Evolutionary conservation across 116 monocot genomes (phyloP), one percentile per base, ranked within the genome.

Genomic region (Dioscorea cayenensis): DNA sequence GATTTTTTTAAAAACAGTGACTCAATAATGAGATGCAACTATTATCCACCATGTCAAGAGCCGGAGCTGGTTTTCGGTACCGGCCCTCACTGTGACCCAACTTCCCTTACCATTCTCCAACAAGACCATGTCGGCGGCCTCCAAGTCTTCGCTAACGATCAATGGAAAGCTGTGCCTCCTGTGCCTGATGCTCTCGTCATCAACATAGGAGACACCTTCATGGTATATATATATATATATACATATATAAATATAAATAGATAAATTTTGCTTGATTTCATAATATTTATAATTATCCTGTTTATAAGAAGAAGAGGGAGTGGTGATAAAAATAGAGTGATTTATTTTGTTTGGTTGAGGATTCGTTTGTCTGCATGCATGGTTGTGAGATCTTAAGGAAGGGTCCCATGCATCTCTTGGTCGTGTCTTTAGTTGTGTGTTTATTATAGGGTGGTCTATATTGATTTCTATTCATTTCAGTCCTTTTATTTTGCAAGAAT

Each of bases 201-300:
- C 72, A 93, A 93, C 80, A 83, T 93, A 60, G 93, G 93, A 18
- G 93, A 93, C 71, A 93, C 93, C 6, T 93, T 93, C 82, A 81
- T 77, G 92, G 92, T 87, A 80, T 13, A 64, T 74, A 29, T 20
- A 55, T 2, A n/a, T n/a, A 2, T 14, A 7, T 1, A 43, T 20
- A 32, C 11, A 27, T 4, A 14, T 66, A 12, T 5, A 22, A 55
- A 64, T 27, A 16, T 5, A 60, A 3, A 63, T 5, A 14, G 22
- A 49, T 16, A 1, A 17, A 9, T 73, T n/a, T 43, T 43, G 12
- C 32, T 43, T 43, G 43, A 43, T 43, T 43, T 32, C 32, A 32
- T 32, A 32, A 32, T 32, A 32, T 32, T 32, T 32, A 32, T 32
- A 32, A 32, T 4, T 32, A 32, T 32, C 32, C 2, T 3, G 2